phyloP scores from a whole-genome alignment of 2,329 filamentous ascomycete genomes.

The Tothia fuscella region DNA sequence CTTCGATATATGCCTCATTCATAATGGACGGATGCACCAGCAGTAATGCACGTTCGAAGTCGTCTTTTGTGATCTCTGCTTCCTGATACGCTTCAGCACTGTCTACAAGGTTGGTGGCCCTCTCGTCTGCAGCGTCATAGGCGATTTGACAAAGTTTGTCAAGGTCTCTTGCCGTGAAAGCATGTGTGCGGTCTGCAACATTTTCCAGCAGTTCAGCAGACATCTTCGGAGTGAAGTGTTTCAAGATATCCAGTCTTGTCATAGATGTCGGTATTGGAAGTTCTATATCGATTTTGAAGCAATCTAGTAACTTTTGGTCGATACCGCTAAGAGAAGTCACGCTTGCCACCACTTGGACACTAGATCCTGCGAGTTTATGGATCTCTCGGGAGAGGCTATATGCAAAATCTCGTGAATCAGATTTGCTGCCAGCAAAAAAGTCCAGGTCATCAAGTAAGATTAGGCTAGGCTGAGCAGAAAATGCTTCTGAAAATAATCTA shows the following conservation, averaged over 20 bases:
- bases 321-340: slow-evolving; percentile 63
- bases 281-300: slow-evolving; percentile 56
- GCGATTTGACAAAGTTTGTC: slow-evolving; percentile 49
- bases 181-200: slow-evolving; percentile 68
- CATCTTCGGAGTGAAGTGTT: slow-evolving; percentile 42
- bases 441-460: slow-evolving; percentile 72
- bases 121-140: slow-evolving; percentile 26
- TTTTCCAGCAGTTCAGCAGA: slow-evolving; percentile 42
- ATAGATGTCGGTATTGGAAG: slow-evolving; percentile 63
- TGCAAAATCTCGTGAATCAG: slow-evolving; percentile 27
- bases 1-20: slow-evolving; percentile 79
- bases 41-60: slow-evolving; percentile 54
- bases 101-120: slow-evolving; percentile 14
- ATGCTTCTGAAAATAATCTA: slow-evolving; percentile 58
- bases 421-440: slow-evolving; percentile 49
- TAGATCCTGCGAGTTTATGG: slow-evolving; percentile 40
- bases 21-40: slow-evolving; percentile 72
- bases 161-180: slow-evolving; percentile 73
- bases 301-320: slow-evolving; percentile 55
- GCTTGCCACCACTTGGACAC: slow-evolving; percentile 63
- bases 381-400: slow-evolving; percentile 40
- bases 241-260: slow-evolving; percentile 63
- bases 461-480: slow-evolving; percentile 58
- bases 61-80: slow-evolving; percentile 21
- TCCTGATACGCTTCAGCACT: slow-evolving; percentile 15